These are phyloP conservation scores for Themeda triandra DNA, from an alignment of 176 grass and related monocot species.

Conservation along the genomic window DNA sequence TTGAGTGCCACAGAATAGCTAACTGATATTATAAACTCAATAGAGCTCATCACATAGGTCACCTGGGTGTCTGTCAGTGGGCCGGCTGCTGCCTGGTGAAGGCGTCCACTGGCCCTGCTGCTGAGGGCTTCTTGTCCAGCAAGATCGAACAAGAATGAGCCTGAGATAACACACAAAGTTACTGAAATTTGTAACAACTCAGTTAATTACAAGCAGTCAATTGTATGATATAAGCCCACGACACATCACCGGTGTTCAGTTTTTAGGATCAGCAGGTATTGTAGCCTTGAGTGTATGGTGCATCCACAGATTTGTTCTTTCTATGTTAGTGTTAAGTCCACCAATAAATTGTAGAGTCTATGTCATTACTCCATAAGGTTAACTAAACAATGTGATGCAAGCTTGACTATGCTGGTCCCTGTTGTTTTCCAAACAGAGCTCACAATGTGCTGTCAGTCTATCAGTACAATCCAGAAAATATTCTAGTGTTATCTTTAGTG, in stretches of 20 bases:
- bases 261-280: constrained; percentile 35
- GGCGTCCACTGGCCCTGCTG: too few relatives aligned
- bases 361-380: constrained; percentile 14
- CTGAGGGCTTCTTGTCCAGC: too few relatives aligned
- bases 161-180: too few relatives aligned
- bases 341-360: not conserved
- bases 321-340: not conserved
- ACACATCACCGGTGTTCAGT: not conserved
- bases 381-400: constrained; percentile 36
- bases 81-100: too few relatives aligned
- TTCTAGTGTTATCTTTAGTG: not conserved
- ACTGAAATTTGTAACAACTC: constrained; percentile 47
- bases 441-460: constrained; percentile 25
- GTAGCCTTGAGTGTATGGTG: constrained; percentile 5
- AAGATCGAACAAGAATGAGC: too few relatives aligned
- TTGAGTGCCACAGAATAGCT: too few relatives aligned
- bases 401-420: constrained; percentile 19
- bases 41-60: too few relatives aligned
- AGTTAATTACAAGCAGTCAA: constrained; percentile 19
- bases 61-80: too few relatives aligned
- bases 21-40: too few relatives aligned
- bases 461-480: constrained; percentile 27
- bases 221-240: constrained; percentile 23
- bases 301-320: constrained; percentile 37
- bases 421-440: constrained; percentile 23